Conservation (phyloP, 352 stramenopile species). For the Halophytophthora polymorphica region DNA sequence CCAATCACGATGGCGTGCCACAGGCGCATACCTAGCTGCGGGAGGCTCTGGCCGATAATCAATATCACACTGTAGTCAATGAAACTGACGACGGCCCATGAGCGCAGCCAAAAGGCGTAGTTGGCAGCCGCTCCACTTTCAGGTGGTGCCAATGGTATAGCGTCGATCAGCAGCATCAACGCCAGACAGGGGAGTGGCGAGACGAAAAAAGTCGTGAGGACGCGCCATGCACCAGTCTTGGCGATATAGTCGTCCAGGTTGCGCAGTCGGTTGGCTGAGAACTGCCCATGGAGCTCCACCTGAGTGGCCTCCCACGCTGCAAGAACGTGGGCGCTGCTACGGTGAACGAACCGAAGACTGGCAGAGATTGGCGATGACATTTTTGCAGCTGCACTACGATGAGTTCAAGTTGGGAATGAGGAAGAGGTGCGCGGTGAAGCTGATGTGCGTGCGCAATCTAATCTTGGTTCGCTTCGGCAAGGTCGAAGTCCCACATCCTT, state of each 20-base stretch:
- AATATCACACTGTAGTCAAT: constrained; percentile 10
- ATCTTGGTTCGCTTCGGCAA: too few relatives aligned
- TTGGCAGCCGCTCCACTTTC: constrained; percentile 27
- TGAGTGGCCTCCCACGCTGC: constrained; percentile 14
- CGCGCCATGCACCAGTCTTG: neutral
- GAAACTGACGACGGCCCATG: constrained; percentile 9
- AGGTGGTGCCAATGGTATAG: constrained; percentile 15
- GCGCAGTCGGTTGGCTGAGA: constrained; percentile 18
- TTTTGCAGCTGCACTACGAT: too few relatives aligned
- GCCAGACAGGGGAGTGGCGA: constrained; percentile 31
- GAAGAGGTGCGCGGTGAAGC: too few relatives aligned
- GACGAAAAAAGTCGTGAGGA: constrained; percentile 14
- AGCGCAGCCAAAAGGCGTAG: constrained; percentile 27
- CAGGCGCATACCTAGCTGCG: constrained; percentile 6
- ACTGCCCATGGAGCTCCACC: constrained; percentile 34
- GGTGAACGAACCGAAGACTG: too few relatives aligned
- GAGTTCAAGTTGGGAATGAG: too few relatives aligned
- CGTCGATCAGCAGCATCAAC: constrained; percentile 29
- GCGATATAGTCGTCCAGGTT: constrained; percentile 1
- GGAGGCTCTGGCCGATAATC: constrained; percentile 13
- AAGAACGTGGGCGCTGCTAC: too few relatives aligned
- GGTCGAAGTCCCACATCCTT: too few relatives aligned
- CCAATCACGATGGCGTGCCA: constrained; percentile 8
- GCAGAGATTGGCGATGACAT: too few relatives aligned
- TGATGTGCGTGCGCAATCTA: too few relatives aligned